These are phyloP conservation scores for Fusarium annulatum DNA, from an alignment of 2,329 filamentous ascomycete genomes.

Conservation along the genomic window DNA sequence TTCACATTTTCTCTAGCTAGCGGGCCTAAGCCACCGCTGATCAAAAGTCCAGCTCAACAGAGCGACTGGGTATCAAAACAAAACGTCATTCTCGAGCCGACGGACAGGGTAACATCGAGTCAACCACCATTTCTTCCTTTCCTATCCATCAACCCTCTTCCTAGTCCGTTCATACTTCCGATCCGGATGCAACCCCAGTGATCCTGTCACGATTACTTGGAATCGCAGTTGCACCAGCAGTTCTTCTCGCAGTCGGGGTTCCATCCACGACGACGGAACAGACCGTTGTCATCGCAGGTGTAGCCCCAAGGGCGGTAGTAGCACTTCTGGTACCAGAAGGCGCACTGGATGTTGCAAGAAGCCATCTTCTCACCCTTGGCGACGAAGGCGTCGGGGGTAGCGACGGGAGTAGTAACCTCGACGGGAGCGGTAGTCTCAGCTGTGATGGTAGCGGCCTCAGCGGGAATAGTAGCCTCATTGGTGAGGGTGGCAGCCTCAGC, in stretches of 20 bases:
- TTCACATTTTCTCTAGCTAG: background rate
- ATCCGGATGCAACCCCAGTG: too few species aligned
- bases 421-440: background rate
- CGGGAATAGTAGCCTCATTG: background rate
- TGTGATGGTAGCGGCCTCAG: background rate
- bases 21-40: background rate
- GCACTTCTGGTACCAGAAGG: conserved; percentile 5
- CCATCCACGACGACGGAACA: background rate
- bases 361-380: background rate
- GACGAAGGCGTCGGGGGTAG: background rate
- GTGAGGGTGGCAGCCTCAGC: background rate
- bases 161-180: background rate
- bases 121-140: background rate
- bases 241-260: conserved; percentile 12
- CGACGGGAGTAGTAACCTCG: background rate
- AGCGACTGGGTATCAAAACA: background rate
- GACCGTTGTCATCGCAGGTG: conserved; percentile 4
- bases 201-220: background rate
- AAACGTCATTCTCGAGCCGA: background rate
- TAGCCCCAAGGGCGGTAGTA: conserved; percentile 16
- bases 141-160: rapidly evolving
- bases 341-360: background rate
- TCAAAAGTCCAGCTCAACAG: background rate
- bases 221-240: conserved; percentile 17
- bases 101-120: background rate